Evolutionary conservation across 192 early-diverging fungal species (phyloP).

Genomic region (Obelidium mucronatum): DNA sequence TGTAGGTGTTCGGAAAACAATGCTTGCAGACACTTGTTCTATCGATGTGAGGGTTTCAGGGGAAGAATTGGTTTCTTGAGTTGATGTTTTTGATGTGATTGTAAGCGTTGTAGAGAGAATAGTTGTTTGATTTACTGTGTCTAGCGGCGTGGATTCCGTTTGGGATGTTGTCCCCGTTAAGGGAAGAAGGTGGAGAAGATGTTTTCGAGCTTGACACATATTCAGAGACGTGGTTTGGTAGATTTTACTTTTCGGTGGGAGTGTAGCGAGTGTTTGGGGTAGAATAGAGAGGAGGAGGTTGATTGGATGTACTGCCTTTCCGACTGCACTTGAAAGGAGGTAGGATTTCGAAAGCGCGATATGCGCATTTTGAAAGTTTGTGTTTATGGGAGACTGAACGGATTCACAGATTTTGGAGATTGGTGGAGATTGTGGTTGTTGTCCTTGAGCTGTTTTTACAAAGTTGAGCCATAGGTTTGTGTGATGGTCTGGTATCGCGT

Average conservation of each 20-base stretch:
- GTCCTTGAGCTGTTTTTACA: not conserved
- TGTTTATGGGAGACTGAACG: not conserved
- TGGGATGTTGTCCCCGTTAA: not conserved
- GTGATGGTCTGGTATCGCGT: not conserved
- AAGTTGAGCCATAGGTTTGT: not conserved
- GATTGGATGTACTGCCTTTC: constrained; percentile 25
- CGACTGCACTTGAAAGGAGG: not conserved
- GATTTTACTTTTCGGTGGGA: not conserved
- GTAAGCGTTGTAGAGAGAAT: not conserved
- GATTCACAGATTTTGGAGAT: not conserved
- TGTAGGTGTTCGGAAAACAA: not conserved
- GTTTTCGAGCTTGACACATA: constrained; percentile 16
- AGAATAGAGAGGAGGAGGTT: constrained; percentile 26
- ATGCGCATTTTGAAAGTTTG: not conserved
- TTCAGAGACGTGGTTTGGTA: not conserved
- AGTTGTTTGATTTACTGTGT: not conserved
- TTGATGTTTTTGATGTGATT: not conserved
- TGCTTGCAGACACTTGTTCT: not conserved
- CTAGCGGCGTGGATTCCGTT: not conserved
- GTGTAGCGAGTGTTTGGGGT: constrained; percentile 18
- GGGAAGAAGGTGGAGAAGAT: not conserved
- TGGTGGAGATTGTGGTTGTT: not conserved
- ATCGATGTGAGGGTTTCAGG: not conserved
- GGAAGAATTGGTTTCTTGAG: not conserved
- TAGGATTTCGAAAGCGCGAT: constrained; percentile 36